phyloP scores from a whole-genome alignment of 495 filamentous ascomycete species.

The Chaetomium tenue region DNA sequence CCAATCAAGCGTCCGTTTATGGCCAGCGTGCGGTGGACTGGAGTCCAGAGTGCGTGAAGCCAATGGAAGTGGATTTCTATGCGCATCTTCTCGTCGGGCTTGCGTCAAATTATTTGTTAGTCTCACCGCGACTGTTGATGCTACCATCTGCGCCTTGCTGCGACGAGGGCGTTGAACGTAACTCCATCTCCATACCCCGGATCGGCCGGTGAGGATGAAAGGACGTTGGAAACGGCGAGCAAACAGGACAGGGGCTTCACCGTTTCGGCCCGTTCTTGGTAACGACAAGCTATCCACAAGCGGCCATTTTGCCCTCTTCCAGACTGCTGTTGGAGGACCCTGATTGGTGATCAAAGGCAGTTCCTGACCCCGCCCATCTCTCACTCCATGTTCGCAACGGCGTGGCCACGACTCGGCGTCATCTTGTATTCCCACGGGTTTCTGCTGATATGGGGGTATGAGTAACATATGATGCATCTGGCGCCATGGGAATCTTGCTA shows the following conservation, averaged over 20 bases:
- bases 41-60: not conserved
- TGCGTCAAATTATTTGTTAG: not conserved
- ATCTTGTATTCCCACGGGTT: too few relatives aligned
- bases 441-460: too few relatives aligned
- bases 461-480: too few relatives aligned
- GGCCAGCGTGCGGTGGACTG: not conserved
- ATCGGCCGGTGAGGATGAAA: not conserved
- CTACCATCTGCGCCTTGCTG: too few relatives aligned
- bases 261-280: not conserved
- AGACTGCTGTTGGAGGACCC: not conserved
- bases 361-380: not conserved
- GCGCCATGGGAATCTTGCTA: not conserved
- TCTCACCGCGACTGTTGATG: not conserved
- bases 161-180: too few relatives aligned
- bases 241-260: not conserved
- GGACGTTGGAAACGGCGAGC: constrained; percentile 20
- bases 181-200: not conserved
- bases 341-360: constrained; percentile 10
- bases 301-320: constrained; percentile 29
- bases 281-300: constrained; percentile 19
- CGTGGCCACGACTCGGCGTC: too few relatives aligned
- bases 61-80: not conserved
- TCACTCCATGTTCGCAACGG: not conserved
- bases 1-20: not conserved
- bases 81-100: not conserved